Conservation (phyloP, 2,329 filamentous ascomycete genomes). For the Alternaria sp. region DNA sequence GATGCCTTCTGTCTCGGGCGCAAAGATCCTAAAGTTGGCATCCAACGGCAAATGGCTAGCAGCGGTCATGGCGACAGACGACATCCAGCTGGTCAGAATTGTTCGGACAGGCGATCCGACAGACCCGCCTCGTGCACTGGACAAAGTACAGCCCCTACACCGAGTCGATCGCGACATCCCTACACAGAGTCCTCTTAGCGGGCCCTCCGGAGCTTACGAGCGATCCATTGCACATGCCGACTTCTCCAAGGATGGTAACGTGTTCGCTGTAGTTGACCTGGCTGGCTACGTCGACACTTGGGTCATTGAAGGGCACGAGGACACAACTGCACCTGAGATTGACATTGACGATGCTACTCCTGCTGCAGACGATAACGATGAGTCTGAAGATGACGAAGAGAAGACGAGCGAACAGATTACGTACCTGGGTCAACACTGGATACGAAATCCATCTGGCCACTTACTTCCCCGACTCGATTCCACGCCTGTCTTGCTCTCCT, state of each 20-base stretch:
- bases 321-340: constrained; percentile 55
- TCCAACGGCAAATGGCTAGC: constrained; percentile 75
- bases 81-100: constrained; percentile 58
- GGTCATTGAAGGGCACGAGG: constrained; percentile 70
- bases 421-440: constrained; percentile 73
- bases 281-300: constrained; percentile 89
- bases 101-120: constrained; percentile 54
- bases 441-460: constrained; percentile 72
- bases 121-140: constrained; percentile 51
- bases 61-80: constrained; percentile 58
- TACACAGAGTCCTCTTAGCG: constrained; percentile 58
- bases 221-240: constrained; percentile 75
- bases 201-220: constrained; percentile 78
- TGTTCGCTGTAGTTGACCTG: constrained; percentile 81
- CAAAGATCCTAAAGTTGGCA: constrained; percentile 73
- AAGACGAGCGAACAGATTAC: constrained; percentile 55
- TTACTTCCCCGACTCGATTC: constrained; percentile 58
- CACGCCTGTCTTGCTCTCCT: constrained; percentile 57
- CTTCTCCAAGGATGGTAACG: constrained; percentile 81
- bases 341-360: constrained; percentile 48
- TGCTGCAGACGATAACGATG: constrained; percentile 42
- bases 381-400: constrained; percentile 59
- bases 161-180: constrained; percentile 45
- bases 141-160: constrained; percentile 51
- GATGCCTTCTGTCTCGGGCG: constrained; percentile 70